Base-by-base conservation (phyloP, 257 asterid species). In the Solanum pinnatisectum region DNA sequence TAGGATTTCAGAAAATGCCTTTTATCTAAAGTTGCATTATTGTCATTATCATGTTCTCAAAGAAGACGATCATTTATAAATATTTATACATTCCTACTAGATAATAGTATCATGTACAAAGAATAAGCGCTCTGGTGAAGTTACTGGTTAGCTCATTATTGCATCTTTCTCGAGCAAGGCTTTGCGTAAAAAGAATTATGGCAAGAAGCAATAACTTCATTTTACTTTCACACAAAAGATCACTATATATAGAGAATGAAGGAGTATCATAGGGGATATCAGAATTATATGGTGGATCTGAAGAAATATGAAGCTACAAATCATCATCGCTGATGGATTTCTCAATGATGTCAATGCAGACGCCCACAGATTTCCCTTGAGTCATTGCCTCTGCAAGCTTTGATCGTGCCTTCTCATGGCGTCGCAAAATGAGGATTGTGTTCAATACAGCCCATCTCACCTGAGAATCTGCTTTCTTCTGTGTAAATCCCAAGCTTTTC, bases 371-470 rank as follows among this genome's bases (percentile, higher is more conserved):
- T 89, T 88, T 91, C 68, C 98, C 98, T 84, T 83, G 92, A 25
- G 98, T 93, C 98, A 97, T 96, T 90, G 96, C 98, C 10, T 89
- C 90, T 4, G 98, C 98, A 60, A 97, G 98, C 94, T 84, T 86
- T 4, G 92, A 92, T 90, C 96, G 93, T 84, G 98, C 94, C 77
- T 90, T 91, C 88, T 92, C 98, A 89, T 94, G 98, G 87, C 98
- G 98, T 27, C 99, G 96, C 88, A 97, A 83, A 72, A 94, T 83
- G n/a, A 96, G 87, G 88, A 91, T 87, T 16, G 98, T 97, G 25
- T 96, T 97, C 67, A 96, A 91, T 5, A 97, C 95, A 82, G 98
- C 96, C 98, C 99, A 97, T 91, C 98, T 93, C 79, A 96, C 98
- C 87, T 95, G 98, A 88, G 92, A 95, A 91, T 97, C 98, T 5